Evolutionary conservation across 1,139 yeast species (phyloP).

Genomic region (Protomyces gravidus): DNA sequence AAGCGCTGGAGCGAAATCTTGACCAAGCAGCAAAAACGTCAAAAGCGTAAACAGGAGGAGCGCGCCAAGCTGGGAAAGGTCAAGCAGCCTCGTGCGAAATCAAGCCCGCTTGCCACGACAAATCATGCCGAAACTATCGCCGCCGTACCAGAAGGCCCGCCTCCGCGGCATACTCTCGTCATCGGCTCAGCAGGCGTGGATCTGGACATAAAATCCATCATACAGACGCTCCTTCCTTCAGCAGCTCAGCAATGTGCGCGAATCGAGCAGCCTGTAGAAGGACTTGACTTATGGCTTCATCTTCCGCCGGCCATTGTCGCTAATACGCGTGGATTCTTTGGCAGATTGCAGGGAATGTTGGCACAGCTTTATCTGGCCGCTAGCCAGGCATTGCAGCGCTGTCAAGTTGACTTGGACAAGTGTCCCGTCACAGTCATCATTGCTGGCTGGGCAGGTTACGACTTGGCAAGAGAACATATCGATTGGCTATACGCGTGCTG

Average conservation of each 20-base stretch:
- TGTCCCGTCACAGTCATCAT: conserved; percentile 7
- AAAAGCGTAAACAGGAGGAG: background rate
- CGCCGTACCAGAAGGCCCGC: background rate
- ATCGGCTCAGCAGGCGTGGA: background rate
- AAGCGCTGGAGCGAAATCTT: background rate
- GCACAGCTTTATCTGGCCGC: background rate
- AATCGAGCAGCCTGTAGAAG: background rate
- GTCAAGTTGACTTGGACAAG: background rate
- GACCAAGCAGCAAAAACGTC: background rate
- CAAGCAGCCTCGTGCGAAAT: background rate
- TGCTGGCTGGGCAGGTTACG: conserved; percentile 21
- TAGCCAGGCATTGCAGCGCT: background rate
- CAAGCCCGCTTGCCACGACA: background rate
- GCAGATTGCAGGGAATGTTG: background rate
- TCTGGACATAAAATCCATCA: background rate
- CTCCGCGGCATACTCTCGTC: background rate
- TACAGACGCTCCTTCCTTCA: background rate
- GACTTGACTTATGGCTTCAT: background rate
- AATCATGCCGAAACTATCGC: background rate
- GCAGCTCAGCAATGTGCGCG: background rate
- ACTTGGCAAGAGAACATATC: conserved; percentile 13
- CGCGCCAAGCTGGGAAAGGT: background rate
- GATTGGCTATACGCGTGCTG: conserved; percentile 5
- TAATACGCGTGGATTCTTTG: background rate
- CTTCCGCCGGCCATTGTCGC: background rate